phyloP scores from a whole-genome alignment of 2,329 filamentous ascomycete species.

The Aspergillus brasiliensis region DNA sequence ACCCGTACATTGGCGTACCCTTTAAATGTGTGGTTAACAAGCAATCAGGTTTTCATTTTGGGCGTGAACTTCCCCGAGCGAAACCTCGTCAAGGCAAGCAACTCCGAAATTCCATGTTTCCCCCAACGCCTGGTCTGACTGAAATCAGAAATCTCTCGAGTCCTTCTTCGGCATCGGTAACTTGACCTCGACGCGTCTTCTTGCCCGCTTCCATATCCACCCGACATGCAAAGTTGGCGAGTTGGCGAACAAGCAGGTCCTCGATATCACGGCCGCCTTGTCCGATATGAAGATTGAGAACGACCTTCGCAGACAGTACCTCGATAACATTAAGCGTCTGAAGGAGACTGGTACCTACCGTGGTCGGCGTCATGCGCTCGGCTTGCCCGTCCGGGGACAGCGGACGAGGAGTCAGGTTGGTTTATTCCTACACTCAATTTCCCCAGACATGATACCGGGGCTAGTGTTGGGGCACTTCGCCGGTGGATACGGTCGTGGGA shows the following conservation, averaged over 20 bases:
- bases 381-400: constrained; percentile 87
- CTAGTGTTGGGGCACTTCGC: not conserved
- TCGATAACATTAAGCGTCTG: constrained; percentile 82
- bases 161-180: constrained; percentile 84
- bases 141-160: constrained; percentile 61
- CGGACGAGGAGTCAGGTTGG: constrained; percentile 74
- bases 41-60: constrained; percentile 75
- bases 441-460: not conserved
- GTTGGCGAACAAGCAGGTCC: constrained; percentile 73
- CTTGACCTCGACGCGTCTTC: constrained; percentile 68
- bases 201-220: constrained; percentile 89
- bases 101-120: constrained; percentile 2
- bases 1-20: not conserved
- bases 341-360: constrained; percentile 90
- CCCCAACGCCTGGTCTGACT: constrained; percentile 2
- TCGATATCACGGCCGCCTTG: constrained; percentile 80
- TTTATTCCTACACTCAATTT: constrained; percentile 15
- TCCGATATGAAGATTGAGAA: constrained; percentile 93
- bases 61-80: constrained; percentile 83
- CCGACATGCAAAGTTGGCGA: constrained; percentile 76
- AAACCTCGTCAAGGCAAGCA: constrained; percentile 76
- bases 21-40: constrained; percentile 14
- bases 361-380: constrained; percentile 89
- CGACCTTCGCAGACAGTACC: constrained; percentile 73
- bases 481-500: not conserved